Conservation (phyloP, 2,329 filamentous ascomycete species). For the Neurospora crassa region DNA sequence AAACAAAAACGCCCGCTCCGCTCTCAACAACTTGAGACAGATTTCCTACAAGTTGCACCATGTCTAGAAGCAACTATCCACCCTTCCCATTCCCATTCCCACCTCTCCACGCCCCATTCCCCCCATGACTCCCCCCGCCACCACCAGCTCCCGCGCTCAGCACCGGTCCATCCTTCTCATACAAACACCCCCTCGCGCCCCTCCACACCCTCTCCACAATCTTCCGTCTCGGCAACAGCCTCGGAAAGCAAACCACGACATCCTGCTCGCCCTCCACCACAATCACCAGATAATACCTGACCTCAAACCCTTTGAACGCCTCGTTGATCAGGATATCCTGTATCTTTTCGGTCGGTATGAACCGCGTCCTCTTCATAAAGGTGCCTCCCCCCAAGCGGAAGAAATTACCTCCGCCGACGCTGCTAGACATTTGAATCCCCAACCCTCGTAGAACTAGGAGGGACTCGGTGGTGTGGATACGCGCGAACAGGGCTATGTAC, state of each 20-base stretch:
- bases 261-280: slow-evolving; percentile 84
- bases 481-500: slow-evolving; percentile 14
- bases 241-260: slow-evolving; percentile 90
- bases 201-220: slow-evolving; percentile 88
- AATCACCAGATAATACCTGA: slow-evolving; percentile 79
- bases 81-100: background rate
- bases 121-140: slow-evolving; percentile 22
- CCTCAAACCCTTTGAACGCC: slow-evolving; percentile 86
- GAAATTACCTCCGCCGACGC: slow-evolving; percentile 15
- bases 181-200: slow-evolving; percentile 72
- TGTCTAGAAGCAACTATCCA: background rate
- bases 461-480: slow-evolving; percentile 60
- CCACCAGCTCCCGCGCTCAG: slow-evolving; percentile 6
- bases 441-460: slow-evolving; percentile 81
- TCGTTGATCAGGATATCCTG: slow-evolving; percentile 93
- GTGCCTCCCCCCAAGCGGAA: slow-evolving; percentile 24
- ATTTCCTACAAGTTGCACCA: background rate
- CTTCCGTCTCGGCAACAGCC: slow-evolving; percentile 59
- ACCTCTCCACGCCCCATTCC: slow-evolving; percentile 5
- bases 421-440: slow-evolving; percentile 76
- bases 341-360: slow-evolving; percentile 85
- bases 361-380: slow-evolving; percentile 31
- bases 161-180: slow-evolving; percentile 41
- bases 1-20: background rate
- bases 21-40: background rate